phyloP scores from a whole-genome alignment of 305 asterid genomes.

The Rubia peregrina region DNA sequence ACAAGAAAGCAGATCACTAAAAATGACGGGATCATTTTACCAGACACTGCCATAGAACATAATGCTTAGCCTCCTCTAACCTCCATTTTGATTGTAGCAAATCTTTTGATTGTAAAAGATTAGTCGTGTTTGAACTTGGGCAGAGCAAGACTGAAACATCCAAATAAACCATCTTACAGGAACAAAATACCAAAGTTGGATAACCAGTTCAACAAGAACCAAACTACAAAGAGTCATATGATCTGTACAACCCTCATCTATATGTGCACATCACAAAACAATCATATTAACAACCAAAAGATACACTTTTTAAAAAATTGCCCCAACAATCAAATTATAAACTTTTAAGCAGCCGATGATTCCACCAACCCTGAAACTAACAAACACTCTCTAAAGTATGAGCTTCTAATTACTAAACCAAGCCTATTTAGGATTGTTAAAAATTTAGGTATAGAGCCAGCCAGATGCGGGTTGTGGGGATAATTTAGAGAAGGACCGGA shows the following conservation, averaged over 20 bases:
- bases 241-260: neutral
- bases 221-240: neutral
- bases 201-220: neutral
- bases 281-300: neutral
- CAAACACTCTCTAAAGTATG: neutral
- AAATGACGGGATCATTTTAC: slow-evolving; percentile 20
- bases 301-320: neutral
- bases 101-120: slow-evolving; percentile 25
- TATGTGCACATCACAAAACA: neutral
- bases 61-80: slow-evolving; percentile 53
- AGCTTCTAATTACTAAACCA: neutral
- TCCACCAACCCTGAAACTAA: neutral
- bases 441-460: neutral
- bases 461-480: neutral
- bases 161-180: neutral
- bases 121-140: neutral
- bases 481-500: neutral
- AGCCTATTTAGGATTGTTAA: neutral
- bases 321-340: neutral
- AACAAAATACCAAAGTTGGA: neutral
- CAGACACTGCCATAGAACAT: slow-evolving; percentile 60
- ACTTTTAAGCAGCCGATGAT: neutral
- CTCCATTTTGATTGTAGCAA: slow-evolving; percentile 42
- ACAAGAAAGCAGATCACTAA: slow-evolving; percentile 1
- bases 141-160: neutral